phyloP scores from a whole-genome alignment of 2,329 filamentous ascomycete genomes.

The Trichoderma arundinaceum region DNA sequence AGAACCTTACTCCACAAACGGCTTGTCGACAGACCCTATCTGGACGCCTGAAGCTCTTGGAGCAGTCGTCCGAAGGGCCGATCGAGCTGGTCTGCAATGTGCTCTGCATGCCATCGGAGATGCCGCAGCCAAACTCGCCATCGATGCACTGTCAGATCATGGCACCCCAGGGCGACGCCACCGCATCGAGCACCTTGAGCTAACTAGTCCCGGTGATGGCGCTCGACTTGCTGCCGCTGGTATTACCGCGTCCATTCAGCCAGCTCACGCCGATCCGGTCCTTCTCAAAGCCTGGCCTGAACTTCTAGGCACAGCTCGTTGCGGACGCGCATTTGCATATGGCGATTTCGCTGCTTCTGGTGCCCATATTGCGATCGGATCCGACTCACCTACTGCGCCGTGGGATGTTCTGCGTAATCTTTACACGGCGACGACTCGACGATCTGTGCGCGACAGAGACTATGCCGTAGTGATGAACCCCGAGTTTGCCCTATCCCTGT shows the following conservation, averaged over 20 bases:
- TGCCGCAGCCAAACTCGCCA: conserved; percentile 24
- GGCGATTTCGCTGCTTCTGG: conserved; percentile 21
- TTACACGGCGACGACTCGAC: conserved; percentile 22
- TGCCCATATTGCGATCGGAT: conserved; percentile 16
- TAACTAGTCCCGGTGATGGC: conserved; percentile 16
- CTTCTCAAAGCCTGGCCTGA: conserved; percentile 24
- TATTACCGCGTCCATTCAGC: conserved; percentile 24
- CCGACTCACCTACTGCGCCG: conserved; percentile 16
- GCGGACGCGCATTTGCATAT: conserved; percentile 16
- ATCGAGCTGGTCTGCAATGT: conserved; percentile 19
- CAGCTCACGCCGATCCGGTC: conserved; percentile 21
- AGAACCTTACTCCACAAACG: conserved; percentile 23
- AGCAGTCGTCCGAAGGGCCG: conserved; percentile 13
- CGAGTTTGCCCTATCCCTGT: conserved; percentile 20
- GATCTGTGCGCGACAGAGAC: conserved; percentile 11
- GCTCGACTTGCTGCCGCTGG: conserved; percentile 18
- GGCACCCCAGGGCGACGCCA: conserved; percentile 24
- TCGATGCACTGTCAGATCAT: conserved; percentile 21
- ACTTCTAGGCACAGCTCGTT: conserved; percentile 16
- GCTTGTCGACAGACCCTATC: conserved; percentile 20
- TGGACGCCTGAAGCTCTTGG: conserved; percentile 18
- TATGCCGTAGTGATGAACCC: background rate
- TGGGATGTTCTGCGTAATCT: conserved; percentile 24
- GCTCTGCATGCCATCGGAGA: conserved; percentile 25
- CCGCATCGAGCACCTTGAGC: conserved; percentile 24